phyloP scores from a whole-genome alignment of 768 basidiomycete species.

The Pilatotrama ljubarskyi region DNA sequence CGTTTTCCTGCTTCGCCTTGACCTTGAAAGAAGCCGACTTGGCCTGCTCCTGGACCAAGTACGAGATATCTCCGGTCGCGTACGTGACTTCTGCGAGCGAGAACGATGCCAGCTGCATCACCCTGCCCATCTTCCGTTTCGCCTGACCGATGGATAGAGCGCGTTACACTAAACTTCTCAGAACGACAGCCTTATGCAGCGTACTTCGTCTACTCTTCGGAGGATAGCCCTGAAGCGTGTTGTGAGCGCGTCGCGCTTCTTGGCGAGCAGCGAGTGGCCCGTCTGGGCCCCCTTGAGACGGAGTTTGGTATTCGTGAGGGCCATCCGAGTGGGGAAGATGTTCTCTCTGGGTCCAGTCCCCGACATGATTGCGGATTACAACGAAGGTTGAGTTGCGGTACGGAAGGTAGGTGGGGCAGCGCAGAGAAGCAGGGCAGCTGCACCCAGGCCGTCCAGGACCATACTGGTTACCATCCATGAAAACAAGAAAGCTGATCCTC shows the following conservation, averaged over 20 bases:
- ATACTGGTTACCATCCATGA: neutral
- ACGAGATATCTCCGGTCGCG: conserved; percentile 95
- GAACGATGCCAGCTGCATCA: conserved; percentile 98
- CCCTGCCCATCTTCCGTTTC: conserved; percentile 97
- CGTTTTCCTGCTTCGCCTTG: conserved; percentile 95
- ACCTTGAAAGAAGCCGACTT: conserved; percentile 90
- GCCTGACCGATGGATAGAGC: conserved; percentile 56
- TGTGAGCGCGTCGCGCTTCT: conserved; percentile 96
- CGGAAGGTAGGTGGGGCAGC: neutral
- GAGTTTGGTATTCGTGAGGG: conserved; percentile 88
- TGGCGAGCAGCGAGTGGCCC: conserved; percentile 92
- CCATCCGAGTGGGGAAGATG: conserved; percentile 97
- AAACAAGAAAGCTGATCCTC: neutral
- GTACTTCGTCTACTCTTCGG: conserved; percentile 95
- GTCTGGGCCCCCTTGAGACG: conserved; percentile 92
- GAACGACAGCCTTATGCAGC: conserved; percentile 27
- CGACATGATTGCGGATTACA: conserved; percentile 58
- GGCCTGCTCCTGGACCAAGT: conserved; percentile 96
- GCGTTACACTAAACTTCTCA: neutral
- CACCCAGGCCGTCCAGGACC: neutral
- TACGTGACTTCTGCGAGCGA: conserved; percentile 99
- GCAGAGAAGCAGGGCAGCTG: neutral
- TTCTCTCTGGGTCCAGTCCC: conserved; percentile 89
- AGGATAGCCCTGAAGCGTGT: conserved; percentile 93
- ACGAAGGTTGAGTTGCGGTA: too few relatives aligned